Evolutionary conservation across 78 protist genomes (phyloP).

Genomic region (Pigoraptor vietnamica): DNA sequence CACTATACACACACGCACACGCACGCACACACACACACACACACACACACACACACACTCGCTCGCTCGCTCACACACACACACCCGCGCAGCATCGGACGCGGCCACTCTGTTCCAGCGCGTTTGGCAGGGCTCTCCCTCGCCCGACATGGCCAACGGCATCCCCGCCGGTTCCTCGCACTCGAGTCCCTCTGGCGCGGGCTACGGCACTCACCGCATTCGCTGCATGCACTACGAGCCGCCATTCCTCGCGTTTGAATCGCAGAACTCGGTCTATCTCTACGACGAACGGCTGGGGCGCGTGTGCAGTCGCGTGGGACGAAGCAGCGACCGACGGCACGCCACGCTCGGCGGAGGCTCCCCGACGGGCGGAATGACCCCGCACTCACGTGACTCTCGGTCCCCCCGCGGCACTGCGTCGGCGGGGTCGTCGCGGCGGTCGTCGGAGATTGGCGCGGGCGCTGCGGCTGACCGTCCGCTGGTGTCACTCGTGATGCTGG

Average conservation of each 20-base stretch:
- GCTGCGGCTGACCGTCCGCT: neutral
- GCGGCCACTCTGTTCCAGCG: neutral
- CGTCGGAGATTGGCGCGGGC: neutral
- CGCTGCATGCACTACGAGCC: neutral
- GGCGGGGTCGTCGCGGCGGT: neutral
- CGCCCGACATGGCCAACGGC: neutral
- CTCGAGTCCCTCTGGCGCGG: neutral
- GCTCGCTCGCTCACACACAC: too few species aligned
- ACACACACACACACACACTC: too few species aligned
- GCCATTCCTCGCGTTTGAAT: neutral
- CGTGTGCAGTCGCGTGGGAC: neutral
- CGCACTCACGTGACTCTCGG: neutral
- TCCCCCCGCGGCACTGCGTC: neutral
- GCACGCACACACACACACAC: too few species aligned
- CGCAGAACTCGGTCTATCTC: neutral
- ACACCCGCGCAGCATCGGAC: neutral
- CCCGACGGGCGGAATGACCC: neutral
- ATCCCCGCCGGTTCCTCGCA: neutral
- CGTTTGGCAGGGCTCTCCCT: neutral
- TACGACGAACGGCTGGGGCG: neutral
- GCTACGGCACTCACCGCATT: neutral
- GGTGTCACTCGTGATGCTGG: neutral
- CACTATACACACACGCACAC: too few species aligned
- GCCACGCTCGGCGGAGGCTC: neutral
- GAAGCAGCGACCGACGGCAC: neutral